Evolutionary conservation across 2,329 filamentous ascomycete genomes (phyloP), one percentile per base, ranked within the genome.

Genomic region (Colletotrichum sp.): DNA sequence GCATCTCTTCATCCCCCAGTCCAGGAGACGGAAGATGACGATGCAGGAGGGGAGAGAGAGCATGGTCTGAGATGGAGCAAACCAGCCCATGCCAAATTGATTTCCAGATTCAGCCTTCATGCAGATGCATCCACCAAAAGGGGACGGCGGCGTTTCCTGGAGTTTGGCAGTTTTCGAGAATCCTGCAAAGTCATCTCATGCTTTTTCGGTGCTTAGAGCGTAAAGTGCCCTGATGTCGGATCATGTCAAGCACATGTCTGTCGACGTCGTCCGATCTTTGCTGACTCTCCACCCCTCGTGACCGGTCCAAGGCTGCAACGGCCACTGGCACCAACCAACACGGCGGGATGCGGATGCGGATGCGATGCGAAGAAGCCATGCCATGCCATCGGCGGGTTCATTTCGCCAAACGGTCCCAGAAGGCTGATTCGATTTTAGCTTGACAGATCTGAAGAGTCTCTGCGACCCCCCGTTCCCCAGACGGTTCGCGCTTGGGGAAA

Each of bases 401-500:
- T 66, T 28, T 34, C n/a, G 13, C 24, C 67, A 26, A 69, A 69
- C 57, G 26, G 57, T 62, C n/a, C 57, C 73, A 76, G 64, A 72
- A 26, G 73, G 49, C 44, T 74, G 39, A 49, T 49, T 49, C 39
- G 39, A 49, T 49, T 49, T 49, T 49, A 49, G 64, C n/a, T 21
- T 34, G 57, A 60, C 70, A 60, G 64, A 74, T 74, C 73, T 76
- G 16, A 69, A 60, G 64, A 49, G 59, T 39, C 15, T 57, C 71
- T 32, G 64, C 64, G 15, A 73, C 28, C 44, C 73, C 36, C 39
- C 39, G 21, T 66, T 57, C 63, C 64, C 59, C 59, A 57, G 64
- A 74, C 39, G 57, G 74, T 74, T 76, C 59, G 70, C 59, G 74
- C 70, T 74, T 76, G 64, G 59, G 21, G 70, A 69, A 68, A 59